Evolutionary conservation across 805 yeast species (phyloP).

Genomic region (Barnettozyma pratensis): DNA sequence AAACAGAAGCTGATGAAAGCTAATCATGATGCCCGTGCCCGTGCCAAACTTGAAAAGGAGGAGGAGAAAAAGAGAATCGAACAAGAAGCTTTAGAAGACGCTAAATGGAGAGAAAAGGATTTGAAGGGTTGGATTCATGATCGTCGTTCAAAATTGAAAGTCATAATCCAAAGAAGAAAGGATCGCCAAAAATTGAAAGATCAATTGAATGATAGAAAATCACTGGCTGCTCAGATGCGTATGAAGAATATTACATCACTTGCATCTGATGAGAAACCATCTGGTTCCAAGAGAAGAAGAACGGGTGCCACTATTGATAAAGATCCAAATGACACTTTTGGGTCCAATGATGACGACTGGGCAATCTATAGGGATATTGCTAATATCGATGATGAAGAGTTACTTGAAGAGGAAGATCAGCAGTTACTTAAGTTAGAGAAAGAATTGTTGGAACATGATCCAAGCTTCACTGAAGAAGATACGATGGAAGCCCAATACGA

Average conservation of each 20-base stretch:
- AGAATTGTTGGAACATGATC: constrained; percentile 75
- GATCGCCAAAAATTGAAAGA: constrained; percentile 67
- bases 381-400: constrained; percentile 70
- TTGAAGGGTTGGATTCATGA: constrained; percentile 73
- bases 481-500: constrained; percentile 76
- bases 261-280: constrained; percentile 58
- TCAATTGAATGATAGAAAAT: constrained; percentile 82
- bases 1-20: constrained; percentile 79
- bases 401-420: constrained; percentile 68
- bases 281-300: constrained; percentile 37
- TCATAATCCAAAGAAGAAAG: constrained; percentile 53
- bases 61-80: constrained; percentile 55
- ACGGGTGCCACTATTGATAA: constrained; percentile 70
- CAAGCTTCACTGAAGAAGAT: constrained; percentile 80
- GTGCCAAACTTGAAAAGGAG: constrained; percentile 75
- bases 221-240: constrained; percentile 85
- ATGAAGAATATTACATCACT: constrained; percentile 88
- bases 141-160: constrained; percentile 57
- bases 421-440: constrained; percentile 61
- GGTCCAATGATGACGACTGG: constrained; percentile 96
- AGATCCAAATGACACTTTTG: constrained; percentile 91
- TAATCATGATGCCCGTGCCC: constrained; percentile 80
- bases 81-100: constrained; percentile 60
- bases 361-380: constrained; percentile 80
- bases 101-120: constrained; percentile 72